phyloP scores from a whole-genome alignment of 2,329 filamentous ascomycete genomes.

The Colletotrichum echinochloae region DNA sequence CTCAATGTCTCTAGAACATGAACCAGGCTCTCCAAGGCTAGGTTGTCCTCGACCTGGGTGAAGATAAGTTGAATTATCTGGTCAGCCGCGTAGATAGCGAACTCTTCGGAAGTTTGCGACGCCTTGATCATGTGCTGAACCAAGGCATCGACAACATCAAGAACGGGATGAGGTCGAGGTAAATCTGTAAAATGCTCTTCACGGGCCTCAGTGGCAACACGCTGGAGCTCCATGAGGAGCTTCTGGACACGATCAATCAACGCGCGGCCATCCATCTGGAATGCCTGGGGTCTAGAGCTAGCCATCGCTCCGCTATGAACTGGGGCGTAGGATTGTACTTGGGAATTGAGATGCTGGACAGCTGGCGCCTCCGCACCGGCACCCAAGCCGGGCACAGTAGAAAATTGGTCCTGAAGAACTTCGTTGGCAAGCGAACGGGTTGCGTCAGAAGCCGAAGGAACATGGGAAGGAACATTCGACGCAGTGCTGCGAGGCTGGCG shows the following conservation, averaged over 20 bases:
- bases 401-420: slow-evolving; percentile 72
- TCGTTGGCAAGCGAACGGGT: slow-evolving; percentile 73
- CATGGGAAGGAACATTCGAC: slow-evolving; percentile 66
- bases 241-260: slow-evolving; percentile 69
- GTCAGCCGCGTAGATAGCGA: slow-evolving; percentile 69
- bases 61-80: slow-evolving; percentile 70
- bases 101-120: slow-evolving; percentile 71
- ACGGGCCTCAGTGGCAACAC: slow-evolving; percentile 62
- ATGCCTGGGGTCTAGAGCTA: slow-evolving; percentile 64
- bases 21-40: slow-evolving; percentile 71
- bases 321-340: slow-evolving; percentile 68
- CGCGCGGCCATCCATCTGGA: slow-evolving; percentile 63
- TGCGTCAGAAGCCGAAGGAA: slow-evolving; percentile 69
- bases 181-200: slow-evolving; percentile 72
- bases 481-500: slow-evolving; percentile 78
- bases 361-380: slow-evolving; percentile 68
- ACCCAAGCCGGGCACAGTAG: slow-evolving; percentile 66
- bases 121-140: slow-evolving; percentile 73
- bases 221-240: slow-evolving; percentile 68
- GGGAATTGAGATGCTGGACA: slow-evolving; percentile 64
- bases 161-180: slow-evolving; percentile 67
- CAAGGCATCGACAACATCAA: slow-evolving; percentile 73
- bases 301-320: slow-evolving; percentile 57
- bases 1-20: slow-evolving; percentile 71
- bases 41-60: slow-evolving; percentile 63